Conservation (phyloP, 179 eudicot species). For the Spergularia azorica region DNA sequence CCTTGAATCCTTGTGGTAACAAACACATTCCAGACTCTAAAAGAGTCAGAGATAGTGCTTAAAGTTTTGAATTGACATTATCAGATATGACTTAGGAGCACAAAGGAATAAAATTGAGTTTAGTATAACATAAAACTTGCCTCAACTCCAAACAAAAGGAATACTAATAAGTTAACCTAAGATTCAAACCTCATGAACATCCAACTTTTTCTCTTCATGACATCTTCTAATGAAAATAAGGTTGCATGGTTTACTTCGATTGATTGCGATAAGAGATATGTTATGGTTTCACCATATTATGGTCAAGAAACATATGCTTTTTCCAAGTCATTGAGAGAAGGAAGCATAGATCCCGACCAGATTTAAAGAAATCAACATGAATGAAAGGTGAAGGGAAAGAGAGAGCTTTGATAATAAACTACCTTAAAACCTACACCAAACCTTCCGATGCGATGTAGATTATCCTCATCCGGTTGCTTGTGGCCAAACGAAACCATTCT, state of each 20-base stretch:
- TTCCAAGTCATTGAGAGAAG: not conserved
- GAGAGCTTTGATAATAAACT: constrained; percentile 7
- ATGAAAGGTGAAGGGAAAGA: not conserved
- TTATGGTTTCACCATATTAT: not conserved
- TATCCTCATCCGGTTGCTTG: constrained; percentile 54
- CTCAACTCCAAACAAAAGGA: too few relatives aligned
- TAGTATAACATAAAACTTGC: too few relatives aligned
- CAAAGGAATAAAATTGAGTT: not conserved
- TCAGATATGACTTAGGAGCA: not conserved
- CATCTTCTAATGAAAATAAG: not conserved
- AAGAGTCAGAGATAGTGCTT: not conserved
- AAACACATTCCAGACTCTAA: not conserved
- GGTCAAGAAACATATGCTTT: not conserved
- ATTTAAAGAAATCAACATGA: not conserved
- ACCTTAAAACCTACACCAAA: constrained; percentile 93
- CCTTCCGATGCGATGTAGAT: constrained; percentile 60
- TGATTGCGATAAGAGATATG: not conserved
- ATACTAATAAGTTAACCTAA: too few relatives aligned
- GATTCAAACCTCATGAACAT: not conserved
- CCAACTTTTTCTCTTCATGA: not conserved
- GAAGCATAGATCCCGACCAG: not conserved
- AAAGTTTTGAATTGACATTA: not conserved
- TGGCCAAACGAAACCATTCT: constrained; percentile 82
- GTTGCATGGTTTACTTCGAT: not conserved
- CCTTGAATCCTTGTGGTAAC: not conserved